A percentile compares a stretch with the other conserved stretches of the same genome.
Conservation (phyloP, 1,284 basidiomycete genomes). For the Lignosus rhinocerotis region DNA sequence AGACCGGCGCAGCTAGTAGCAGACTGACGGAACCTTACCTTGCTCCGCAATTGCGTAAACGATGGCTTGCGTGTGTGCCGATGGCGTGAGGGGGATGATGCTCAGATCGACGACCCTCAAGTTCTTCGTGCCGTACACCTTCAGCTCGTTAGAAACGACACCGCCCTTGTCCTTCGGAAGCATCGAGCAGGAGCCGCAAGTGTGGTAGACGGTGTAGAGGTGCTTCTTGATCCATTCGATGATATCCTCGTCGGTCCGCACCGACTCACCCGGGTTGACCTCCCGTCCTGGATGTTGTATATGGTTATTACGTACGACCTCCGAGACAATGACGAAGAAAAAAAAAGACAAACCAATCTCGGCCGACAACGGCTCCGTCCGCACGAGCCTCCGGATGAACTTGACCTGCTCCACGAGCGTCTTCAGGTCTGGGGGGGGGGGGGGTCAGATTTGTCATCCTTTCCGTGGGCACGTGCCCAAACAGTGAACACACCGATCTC, state of each 20-base stretch:
- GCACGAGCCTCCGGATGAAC: conserved; percentile 41
- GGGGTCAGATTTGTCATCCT: too few species aligned
- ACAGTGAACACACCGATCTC: conserved; percentile 38
- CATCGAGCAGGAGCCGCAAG: conserved; percentile 33
- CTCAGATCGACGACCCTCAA: conserved; percentile 54
- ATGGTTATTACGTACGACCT: background rate
- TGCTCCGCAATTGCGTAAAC: conserved; percentile 11
- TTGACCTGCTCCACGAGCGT: conserved; percentile 50
- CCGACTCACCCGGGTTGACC: conserved; percentile 37
- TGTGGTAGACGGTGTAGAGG: conserved; percentile 9
- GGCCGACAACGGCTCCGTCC: conserved; percentile 43
- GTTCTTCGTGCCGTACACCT: conserved; percentile 58
- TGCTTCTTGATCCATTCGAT: conserved; percentile 4
- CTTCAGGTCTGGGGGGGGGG: conserved; percentile 33
- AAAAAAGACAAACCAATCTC: conserved; percentile 23
- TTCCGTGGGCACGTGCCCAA: too few species aligned
- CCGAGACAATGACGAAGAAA: too few species aligned
- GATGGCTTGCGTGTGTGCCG: conserved; percentile 7
- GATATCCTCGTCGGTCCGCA: conserved; percentile 17
- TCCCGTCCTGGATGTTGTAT: conserved; percentile 24
- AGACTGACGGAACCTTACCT: background rate
- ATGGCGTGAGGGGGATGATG: conserved; percentile 33
- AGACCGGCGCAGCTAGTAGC: too few species aligned
- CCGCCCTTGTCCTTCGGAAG: conserved; percentile 49
- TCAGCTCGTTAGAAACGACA: conserved; percentile 49